Percentiles rank a stretch among this genome's conserved stretches.
Conservation (phyloP, 331 rosid species). For the Cydonia oblonga region DNA sequence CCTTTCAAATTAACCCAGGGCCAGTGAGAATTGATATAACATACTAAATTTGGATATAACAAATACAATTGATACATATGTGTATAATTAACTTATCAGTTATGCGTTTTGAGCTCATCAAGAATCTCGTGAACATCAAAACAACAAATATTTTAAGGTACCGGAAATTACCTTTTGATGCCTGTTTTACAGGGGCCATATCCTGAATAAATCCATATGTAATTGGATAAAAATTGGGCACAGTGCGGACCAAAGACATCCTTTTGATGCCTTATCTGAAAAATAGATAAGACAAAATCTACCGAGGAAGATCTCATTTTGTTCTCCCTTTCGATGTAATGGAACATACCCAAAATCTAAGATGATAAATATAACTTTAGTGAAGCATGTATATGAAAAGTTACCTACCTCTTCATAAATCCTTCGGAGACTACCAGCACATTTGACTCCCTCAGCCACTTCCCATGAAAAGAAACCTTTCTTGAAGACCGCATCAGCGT, state of each 20-base stretch:
- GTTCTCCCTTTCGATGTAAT: background rate
- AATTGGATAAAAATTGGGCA: conserved; percentile 60
- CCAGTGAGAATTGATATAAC: background rate
- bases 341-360: background rate
- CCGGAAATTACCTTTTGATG: conserved; percentile 52
- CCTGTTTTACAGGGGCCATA: conserved; percentile 64
- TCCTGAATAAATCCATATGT: conserved; percentile 70
- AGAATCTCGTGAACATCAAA: background rate
- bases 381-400: background rate
- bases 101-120: background rate
- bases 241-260: conserved; percentile 54
- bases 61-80: background rate
- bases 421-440: conserved; percentile 71
- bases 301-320: background rate
- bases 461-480: conserved; percentile 59
- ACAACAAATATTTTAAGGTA: background rate
- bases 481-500: conserved; percentile 14
- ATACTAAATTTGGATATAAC: background rate
- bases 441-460: conserved; percentile 69
- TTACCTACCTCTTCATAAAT: conserved; percentile 71
- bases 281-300: conserved; percentile 7
- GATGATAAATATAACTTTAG: background rate
- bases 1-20: background rate
- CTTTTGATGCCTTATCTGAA: conserved; percentile 74
- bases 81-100: background rate